Conservation (phyloP, 768 basidiomycete species). For the Lentinula lateritia region DNA sequence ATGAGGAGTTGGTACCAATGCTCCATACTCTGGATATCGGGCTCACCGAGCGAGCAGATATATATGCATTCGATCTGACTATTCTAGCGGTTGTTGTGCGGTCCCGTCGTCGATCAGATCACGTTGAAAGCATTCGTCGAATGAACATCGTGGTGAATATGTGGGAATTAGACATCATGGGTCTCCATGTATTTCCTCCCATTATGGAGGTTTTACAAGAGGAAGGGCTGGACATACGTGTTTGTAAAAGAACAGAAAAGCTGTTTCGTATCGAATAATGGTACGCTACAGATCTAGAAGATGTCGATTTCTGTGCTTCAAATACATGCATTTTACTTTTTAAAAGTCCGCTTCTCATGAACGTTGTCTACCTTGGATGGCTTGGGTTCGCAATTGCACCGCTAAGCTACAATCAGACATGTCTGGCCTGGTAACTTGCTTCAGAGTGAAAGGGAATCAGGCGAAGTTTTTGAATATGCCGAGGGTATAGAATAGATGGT, state of each 20-base stretch:
- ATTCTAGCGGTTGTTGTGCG: not conserved
- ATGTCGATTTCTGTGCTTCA: no score
- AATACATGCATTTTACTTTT: no score
- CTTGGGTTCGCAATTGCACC: no score
- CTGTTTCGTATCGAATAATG: not conserved
- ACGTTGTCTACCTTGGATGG: no score
- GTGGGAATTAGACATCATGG: not conserved
- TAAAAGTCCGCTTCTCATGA: no score
- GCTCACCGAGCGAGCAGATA: not conserved
- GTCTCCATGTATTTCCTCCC: not conserved
- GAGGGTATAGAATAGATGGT: no score
- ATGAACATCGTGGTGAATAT: not conserved
- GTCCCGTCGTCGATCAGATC: not conserved
- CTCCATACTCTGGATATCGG: not conserved
- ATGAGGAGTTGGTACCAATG: not conserved
- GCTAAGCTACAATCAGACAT: no score
- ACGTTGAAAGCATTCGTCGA: not conserved
- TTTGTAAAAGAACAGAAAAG: not conserved
- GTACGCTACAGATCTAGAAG: not conserved
- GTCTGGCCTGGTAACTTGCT: no score
- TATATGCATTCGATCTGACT: not conserved
- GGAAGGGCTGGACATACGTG: not conserved
- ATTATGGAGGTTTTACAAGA: conserved; percentile 1
- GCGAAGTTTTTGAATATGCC: no score
- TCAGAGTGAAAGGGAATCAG: no score